phyloP scores from a whole-genome alignment of 2,329 filamentous ascomycete genomes.

The Apiospora koreana region DNA sequence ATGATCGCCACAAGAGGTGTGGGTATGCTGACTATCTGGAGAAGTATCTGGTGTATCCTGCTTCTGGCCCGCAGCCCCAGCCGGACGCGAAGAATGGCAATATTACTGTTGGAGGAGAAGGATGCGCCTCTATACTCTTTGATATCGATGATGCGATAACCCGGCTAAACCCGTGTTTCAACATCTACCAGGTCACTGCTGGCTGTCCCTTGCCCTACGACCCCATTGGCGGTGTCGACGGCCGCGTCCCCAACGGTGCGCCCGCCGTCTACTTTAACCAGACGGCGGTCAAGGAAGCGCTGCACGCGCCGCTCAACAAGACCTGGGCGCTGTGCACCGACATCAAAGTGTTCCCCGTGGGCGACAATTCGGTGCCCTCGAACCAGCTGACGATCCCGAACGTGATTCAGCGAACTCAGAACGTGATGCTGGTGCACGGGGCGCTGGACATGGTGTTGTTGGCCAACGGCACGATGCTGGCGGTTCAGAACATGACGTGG shows the following conservation, averaged over 20 bases:
- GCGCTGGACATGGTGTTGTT: constrained; percentile 68
- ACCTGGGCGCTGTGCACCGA: constrained; percentile 28
- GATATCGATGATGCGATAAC: constrained; percentile 52
- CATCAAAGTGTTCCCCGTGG: constrained; percentile 37
- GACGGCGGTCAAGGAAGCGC: constrained; percentile 65
- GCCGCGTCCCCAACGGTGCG: constrained; percentile 60
- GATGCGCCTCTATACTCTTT: constrained; percentile 55
- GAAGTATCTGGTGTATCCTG: constrained; percentile 62
- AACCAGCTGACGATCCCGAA: constrained; percentile 62
- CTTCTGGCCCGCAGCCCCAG: constrained; percentile 56
- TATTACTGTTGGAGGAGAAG: constrained; percentile 17
- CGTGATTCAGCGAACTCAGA: constrained; percentile 72
- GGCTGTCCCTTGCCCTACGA: constrained; percentile 71
- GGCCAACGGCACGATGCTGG: constrained; percentile 68
- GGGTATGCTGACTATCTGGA: constrained; percentile 59
- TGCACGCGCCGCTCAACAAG: constrained; percentile 59
- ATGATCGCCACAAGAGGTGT: constrained; percentile 50
- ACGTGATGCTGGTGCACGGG: constrained; percentile 75
- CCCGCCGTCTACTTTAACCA: constrained; percentile 74
- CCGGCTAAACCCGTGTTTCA: constrained; percentile 67
- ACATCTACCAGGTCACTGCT: constrained; percentile 66
- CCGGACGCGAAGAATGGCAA: constrained; percentile 47
- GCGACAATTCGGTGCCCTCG: constrained; percentile 56
- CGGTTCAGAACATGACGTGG: constrained; percentile 83
- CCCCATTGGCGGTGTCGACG: constrained; percentile 55